Evolutionary conservation across 1,139 yeast species (phyloP).

Genomic region (Yarrowia galli): DNA sequence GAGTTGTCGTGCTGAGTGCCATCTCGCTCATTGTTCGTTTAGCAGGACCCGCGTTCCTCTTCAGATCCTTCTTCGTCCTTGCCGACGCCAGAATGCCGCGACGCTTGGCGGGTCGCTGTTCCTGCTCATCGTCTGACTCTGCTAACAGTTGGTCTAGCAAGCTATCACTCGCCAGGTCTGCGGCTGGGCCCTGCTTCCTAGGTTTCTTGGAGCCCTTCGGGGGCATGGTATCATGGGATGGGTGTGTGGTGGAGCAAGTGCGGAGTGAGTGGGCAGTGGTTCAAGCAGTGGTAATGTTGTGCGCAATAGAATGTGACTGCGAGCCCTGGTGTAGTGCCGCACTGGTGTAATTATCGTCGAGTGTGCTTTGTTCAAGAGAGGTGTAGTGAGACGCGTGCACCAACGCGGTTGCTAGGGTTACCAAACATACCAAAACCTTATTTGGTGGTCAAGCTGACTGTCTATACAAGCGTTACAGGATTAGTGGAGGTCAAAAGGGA

Average conservation of each 20-base stretch:
- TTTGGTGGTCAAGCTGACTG: not conserved
- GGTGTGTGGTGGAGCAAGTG: conserved; percentile 9
- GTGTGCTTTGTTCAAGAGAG: conserved; percentile 1
- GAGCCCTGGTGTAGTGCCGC: not conserved
- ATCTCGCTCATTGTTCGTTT: conserved; percentile 7
- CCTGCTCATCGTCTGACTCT: conserved; percentile 27
- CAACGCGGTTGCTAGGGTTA: conserved; percentile 36
- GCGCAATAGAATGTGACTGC: not conserved
- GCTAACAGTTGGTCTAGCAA: conserved; percentile 31
- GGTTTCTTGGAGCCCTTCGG: conserved; percentile 30
- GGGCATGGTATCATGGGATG: conserved; percentile 35
- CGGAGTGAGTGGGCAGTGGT: not conserved
- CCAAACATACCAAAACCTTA: not conserved
- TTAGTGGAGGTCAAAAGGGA: not conserved
- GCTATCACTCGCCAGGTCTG: conserved; percentile 34
- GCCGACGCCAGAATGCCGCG: conserved; percentile 21
- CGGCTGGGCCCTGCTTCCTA: conserved; percentile 1
- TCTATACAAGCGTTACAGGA: too few relatives aligned
- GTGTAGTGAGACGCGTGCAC: conserved; percentile 34
- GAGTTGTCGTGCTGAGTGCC: not conserved
- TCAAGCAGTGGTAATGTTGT: not conserved
- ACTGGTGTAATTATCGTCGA: conserved; percentile 5
- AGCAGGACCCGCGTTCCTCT: not conserved
- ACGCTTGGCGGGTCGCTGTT: conserved; percentile 9
- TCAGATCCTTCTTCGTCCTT: conserved; percentile 2